Base-by-base conservation (phyloP, 495 filamentous ascomycete species). In the Talaromyces borbonicus region DNA sequence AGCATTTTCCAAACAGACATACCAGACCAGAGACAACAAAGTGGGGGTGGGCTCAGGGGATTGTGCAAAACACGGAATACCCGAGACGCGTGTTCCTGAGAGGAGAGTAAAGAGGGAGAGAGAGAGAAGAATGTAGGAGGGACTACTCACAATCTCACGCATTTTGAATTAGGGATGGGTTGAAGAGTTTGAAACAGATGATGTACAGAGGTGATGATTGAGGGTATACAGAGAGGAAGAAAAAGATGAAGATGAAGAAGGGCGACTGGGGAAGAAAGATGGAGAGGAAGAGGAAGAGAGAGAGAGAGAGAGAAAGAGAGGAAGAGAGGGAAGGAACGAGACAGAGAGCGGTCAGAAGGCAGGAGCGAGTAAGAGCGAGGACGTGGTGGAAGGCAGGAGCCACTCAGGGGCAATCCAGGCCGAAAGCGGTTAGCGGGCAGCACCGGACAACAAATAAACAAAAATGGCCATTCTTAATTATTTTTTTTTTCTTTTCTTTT, bases 91-190 rank as follows among this genome's bases (percentile, higher is more conserved):
- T 68, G n/a, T n/a, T n/a, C n/a, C n/a, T n/a, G n/a, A n/a, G n/a
- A n/a, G n/a, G n/a, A n/a, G n/a, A n/a, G n/a, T 55, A 51, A 46
- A 50, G 56, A 54, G 52, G 37, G 49, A 40, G 33, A 14, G 20
- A 35, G 30, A 57, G 47, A 47, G 53, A 56, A 59, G 57, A 55
- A 59, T n/a, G n/a, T n/a, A n/a, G n/a, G n/a, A 58, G 36, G 43
- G 39, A 49, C 47, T 33, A 84, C 85, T 67, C 77, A 90, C 87
- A 65, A 94, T 94, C 79, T 94, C 87, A 83, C 88, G 87, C 87
- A 94, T 94, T 56, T 71, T 82, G 74, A 53, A 44, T 57, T 52
- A 57, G 53, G 50, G 45, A 43, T 45, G 46, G 49, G 47, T 48
- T 52, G 46, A 51, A 52, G 46, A 55, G 50, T 49, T 53, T 51